Percentiles rank a stretch among this genome's conserved stretches.
Conservation (phyloP, 352 stramenopile species). For the Blastocystis sp. region DNA sequence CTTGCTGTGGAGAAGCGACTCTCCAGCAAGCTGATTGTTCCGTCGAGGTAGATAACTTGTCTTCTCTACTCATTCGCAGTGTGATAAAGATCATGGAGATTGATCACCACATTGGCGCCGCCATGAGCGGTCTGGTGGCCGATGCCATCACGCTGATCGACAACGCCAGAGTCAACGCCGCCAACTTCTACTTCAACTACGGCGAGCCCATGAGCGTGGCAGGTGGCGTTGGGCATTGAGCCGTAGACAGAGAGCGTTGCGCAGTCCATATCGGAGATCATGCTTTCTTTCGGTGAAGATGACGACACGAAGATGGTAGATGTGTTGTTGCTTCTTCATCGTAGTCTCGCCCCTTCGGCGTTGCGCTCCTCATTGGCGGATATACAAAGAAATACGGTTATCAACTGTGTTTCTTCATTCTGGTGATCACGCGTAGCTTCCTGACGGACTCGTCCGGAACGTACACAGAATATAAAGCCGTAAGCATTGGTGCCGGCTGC, state of each 20-base stretch:
- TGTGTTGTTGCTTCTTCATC: slow-evolving; percentile 43
- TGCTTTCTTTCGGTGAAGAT: slow-evolving; percentile 88
- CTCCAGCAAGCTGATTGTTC: slow-evolving; percentile 90
- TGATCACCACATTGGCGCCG: slow-evolving; percentile 92
- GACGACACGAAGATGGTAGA: slow-evolving; percentile 84
- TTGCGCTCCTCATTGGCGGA: slow-evolving; percentile 93
- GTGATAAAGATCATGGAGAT: slow-evolving; percentile 99
- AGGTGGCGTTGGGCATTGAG: not conserved
- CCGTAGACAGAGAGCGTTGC: slow-evolving; percentile 84
- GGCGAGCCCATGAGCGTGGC: slow-evolving; percentile 92
- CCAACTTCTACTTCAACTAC: slow-evolving; percentile 93
- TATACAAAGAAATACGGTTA: slow-evolving; percentile 86
- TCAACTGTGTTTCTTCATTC: slow-evolving; percentile 81
- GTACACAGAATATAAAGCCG: slow-evolving; percentile 95
- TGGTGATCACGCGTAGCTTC: not conserved
- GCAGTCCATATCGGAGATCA: slow-evolving; percentile 95
- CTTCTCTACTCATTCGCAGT: slow-evolving; percentile 74
- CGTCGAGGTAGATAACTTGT: slow-evolving; percentile 75
- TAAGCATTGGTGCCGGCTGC: slow-evolving; percentile 93
- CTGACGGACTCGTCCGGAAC: slow-evolving; percentile 88
- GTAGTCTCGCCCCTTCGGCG: slow-evolving; percentile 90
- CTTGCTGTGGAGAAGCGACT: slow-evolving; percentile 97
- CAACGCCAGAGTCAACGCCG: slow-evolving; percentile 94
- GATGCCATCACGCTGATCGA: slow-evolving; percentile 97
- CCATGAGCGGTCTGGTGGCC: slow-evolving; percentile 95